These are phyloP conservation scores for Chaetomiaceae sp. DNA, from an alignment of 2,329 filamentous ascomycete species.

Conservation along the genomic window DNA sequence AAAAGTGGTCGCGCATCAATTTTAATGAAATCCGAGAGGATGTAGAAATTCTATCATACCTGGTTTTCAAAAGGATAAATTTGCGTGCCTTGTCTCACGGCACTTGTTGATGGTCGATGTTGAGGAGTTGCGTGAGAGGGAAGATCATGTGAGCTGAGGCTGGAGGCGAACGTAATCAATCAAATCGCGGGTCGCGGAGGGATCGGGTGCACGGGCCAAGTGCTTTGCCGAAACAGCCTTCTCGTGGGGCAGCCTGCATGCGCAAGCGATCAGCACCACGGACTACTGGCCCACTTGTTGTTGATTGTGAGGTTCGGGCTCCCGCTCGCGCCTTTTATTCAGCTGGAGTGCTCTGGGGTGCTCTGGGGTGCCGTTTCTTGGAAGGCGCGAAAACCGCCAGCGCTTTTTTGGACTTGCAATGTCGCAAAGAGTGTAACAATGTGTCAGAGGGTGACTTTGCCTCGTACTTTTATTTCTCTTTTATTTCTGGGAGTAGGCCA, in stretches of 20 bases:
- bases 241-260: slow-evolving; percentile 9
- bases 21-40: background rate
- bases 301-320: too few relatives aligned
- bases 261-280: slow-evolving; percentile 17
- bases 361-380: too few relatives aligned
- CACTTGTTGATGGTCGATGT: slow-evolving; percentile 13
- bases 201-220: slow-evolving; percentile 22
- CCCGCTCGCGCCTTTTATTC: background rate
- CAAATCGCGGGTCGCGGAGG: slow-evolving; percentile 18
- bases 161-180: slow-evolving; percentile 14
- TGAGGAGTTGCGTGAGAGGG: slow-evolving; percentile 23
- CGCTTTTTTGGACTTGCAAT: too few relatives aligned
- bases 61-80: slow-evolving; percentile 23
- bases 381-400: too few relatives aligned
- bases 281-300: background rate
- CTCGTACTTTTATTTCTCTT: background rate
- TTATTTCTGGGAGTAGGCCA: too few relatives aligned
- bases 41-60: slow-evolving; percentile 21
- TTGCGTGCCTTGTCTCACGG: slow-evolving; percentile 5
- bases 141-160: slow-evolving; percentile 30
- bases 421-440: background rate
- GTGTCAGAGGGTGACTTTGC: background rate
- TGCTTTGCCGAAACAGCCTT: slow-evolving; percentile 10
- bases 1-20: slow-evolving; percentile 13
- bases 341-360: too few relatives aligned